Base-by-base conservation (phyloP, 192 early-diverging fungal genomes). In the Podila epicladia region DNA sequence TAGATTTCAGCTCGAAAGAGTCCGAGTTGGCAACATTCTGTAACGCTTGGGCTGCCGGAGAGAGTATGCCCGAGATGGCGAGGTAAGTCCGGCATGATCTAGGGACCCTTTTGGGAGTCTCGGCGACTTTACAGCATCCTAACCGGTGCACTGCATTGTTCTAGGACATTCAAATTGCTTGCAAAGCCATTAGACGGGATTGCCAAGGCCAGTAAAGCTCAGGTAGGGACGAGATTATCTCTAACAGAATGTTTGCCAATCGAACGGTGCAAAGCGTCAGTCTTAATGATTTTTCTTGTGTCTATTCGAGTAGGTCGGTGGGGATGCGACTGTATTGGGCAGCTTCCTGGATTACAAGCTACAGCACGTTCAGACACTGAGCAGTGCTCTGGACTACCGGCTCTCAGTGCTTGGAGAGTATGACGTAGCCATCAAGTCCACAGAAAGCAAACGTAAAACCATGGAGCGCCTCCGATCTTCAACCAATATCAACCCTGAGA, bases 381-480 rank as follows among this genome's bases (percentile, higher is more conserved):
- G 65, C 32, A 68, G 73, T 32, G 75, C 84, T 12, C 50, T 85
- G 13, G 38, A 76, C 35, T 82, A 82, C 31, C 84, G 84, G 38
- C 62, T 82, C 24, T 76, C 72, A 31, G 82, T 85, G 11, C 62
- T 82, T 20, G 57, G 80, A 9, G 84, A 85, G 28, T 82, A 77
- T 64, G 80, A 85, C 19, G 60, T 71, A 20, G 64, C 84, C 24
- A 73, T 82, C 57, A 82, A 82, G 67, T 63, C 55, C 28, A 85
- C 84, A 26, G 74, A 79, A 57, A 82, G 80, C 28, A 85, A 82
- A 67, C 68, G 80, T 9, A 82, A 74, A 37, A 82, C 70, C 5
- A 85, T 85, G 67, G 84, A 85, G 49, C 72, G 84, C 3, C 71
- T 85, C 61, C 65, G 82, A 37, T 82, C 84, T 26, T 85, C 84